Conservation (phyloP, 306 rosid species). For the Lathyrus tuberosus region DNA sequence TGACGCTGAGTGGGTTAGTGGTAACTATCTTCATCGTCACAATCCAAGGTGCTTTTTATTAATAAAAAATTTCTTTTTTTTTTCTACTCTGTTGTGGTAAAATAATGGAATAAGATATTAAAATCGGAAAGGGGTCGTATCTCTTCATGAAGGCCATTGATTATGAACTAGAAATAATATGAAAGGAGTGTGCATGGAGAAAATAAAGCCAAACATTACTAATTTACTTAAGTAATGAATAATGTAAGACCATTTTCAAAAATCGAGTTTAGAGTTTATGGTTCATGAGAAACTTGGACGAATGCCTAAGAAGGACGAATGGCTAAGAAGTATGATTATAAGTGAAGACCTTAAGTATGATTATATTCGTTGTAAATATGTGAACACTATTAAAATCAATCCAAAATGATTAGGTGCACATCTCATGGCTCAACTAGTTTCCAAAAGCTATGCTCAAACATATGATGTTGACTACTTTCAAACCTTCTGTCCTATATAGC, state of each 20-base stretch:
- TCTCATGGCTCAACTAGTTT: neutral
- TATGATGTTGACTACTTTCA: neutral
- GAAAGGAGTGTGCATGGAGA: constrained; percentile 5
- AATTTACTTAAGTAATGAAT: neutral
- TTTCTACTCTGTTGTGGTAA: constrained; percentile 23
- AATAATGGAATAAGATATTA: constrained; percentile 13
- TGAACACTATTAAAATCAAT: neutral
- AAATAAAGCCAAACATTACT: constrained; percentile 12
- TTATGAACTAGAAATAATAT: constrained; percentile 5
- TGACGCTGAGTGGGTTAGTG: constrained; percentile 82
- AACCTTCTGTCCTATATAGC: neutral
- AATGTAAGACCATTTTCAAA: constrained; percentile 12
- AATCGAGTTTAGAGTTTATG: neutral
- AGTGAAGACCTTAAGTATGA: neutral
- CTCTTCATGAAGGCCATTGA: neutral
- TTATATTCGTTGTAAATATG: no score
- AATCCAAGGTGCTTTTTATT: constrained; percentile 71
- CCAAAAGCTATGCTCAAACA: neutral
- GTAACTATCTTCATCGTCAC: constrained; percentile 93
- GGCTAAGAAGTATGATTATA: neutral
- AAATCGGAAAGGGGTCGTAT: constrained; percentile 17
- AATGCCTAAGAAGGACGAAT: neutral
- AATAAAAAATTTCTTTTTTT: constrained; percentile 12
- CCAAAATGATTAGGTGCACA: neutral
- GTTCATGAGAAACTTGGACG: neutral